Percentiles rank a stretch among this genome's conserved stretches.
Conservation (phyloP, 1,284 basidiomycete species). For the Moniliophthora roreri region DNA sequence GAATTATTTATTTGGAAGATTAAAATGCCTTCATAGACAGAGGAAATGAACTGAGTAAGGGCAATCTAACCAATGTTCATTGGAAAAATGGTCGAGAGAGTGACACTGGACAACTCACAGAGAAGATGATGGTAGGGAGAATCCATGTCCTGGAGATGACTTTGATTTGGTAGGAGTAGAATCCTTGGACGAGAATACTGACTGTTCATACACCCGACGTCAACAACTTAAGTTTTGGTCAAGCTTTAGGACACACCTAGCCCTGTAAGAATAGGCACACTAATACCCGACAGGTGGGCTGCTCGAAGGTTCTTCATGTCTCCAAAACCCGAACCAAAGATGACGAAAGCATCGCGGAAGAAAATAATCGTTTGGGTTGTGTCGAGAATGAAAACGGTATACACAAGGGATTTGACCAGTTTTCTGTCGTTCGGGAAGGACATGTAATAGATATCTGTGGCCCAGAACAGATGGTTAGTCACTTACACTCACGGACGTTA, state of each 20-base stretch:
- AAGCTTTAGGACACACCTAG: constrained; percentile 1
- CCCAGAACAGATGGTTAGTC: neutral
- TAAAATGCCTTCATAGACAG: constrained; percentile 4
- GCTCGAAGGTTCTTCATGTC: constrained; percentile 5
- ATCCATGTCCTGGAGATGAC: constrained; percentile 6
- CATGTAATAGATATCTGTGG: constrained; percentile 11
- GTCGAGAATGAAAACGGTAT: constrained; percentile 9
- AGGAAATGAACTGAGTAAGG: constrained; percentile 3
- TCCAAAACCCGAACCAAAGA: constrained; percentile 8
- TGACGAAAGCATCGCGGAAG: constrained; percentile 7
- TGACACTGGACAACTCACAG: constrained; percentile 3
- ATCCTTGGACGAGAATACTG: constrained; percentile 7
- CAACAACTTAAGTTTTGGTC: neutral
- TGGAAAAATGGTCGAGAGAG: neutral
- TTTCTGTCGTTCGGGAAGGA: constrained; percentile 9
- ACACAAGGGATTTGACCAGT: constrained; percentile 11
- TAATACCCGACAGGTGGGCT: constrained; percentile 4
- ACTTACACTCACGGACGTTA: neutral
- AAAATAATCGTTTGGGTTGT: constrained; percentile 7
- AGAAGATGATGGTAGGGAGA: neutral
- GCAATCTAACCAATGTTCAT: constrained; percentile 1
- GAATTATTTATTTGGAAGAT: constrained; percentile 5
- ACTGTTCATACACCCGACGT: neutral
- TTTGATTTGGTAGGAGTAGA: constrained; percentile 10
- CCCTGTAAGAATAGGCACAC: constrained; percentile 10